phyloP scores from a whole-genome alignment of 805 yeast species.

The Ogataea pignaliae region DNA sequence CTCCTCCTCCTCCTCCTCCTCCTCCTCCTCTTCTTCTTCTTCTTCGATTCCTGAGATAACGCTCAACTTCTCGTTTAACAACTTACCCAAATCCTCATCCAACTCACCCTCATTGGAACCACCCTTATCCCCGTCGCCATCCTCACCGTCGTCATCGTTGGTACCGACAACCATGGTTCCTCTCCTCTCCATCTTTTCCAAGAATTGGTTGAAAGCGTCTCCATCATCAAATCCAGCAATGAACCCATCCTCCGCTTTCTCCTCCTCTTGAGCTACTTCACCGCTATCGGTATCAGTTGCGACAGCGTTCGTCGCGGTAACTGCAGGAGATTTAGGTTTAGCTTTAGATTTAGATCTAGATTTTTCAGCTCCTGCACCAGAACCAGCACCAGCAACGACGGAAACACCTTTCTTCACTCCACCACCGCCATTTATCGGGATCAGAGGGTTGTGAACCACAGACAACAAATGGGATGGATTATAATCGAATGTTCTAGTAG shows the following conservation, averaged over 20 bases:
- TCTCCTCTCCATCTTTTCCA: conserved; percentile 9
- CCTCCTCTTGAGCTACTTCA: too few relatives aligned
- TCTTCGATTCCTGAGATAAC: background rate
- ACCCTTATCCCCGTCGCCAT: background rate
- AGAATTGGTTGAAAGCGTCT: conserved; percentile 12
- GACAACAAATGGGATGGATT: background rate
- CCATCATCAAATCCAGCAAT: conserved; percentile 19
- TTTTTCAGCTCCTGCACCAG: too few relatives aligned
- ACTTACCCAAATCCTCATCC: background rate
- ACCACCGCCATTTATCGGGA: too few relatives aligned
- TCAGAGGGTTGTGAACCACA: background rate
- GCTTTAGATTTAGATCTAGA: too few relatives aligned
- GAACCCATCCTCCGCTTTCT: background rate
- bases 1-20: too few relatives aligned
- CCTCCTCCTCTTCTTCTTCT: background rate
- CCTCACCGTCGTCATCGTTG: background rate
- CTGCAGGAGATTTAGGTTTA: too few relatives aligned
- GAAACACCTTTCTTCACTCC: too few relatives aligned
- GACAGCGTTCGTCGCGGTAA: too few relatives aligned
- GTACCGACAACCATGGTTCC: conserved; percentile 1
- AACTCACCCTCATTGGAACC: background rate
- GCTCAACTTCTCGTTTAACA: conserved; percentile 1
- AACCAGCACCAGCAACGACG: too few relatives aligned
- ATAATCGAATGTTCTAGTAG: conserved; percentile 1
- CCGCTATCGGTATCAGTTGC: too few relatives aligned